phyloP scores from a whole-genome alignment of 768 basidiomycete genomes.

The Mycena rosella region DNA sequence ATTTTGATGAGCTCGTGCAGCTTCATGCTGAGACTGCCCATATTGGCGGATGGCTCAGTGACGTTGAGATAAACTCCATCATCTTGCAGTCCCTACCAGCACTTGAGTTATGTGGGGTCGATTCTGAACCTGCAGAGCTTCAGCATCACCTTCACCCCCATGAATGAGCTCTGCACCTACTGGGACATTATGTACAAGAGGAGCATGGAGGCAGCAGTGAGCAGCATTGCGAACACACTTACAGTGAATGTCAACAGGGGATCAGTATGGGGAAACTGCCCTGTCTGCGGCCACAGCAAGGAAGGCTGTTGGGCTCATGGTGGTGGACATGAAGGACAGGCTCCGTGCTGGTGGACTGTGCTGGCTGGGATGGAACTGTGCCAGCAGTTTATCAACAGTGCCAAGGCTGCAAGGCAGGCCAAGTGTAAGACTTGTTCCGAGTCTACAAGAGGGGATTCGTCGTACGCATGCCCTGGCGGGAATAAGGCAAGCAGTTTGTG shows the following conservation, averaged over 20 bases:
- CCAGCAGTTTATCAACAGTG: not conserved
- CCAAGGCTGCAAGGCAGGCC: not conserved
- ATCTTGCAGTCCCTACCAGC: conserved; percentile 4
- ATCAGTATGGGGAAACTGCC: not conserved
- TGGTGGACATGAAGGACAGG: conserved; percentile 10
- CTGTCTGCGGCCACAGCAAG: not conserved
- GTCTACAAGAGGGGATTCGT: no score
- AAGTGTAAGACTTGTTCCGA: no score
- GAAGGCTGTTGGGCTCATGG: conserved; percentile 8
- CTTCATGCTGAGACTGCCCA: not conserved
- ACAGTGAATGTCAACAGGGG: not conserved
- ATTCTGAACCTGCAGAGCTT: conserved; percentile 7
- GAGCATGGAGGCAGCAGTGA: not conserved
- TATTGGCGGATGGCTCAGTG: not conserved
- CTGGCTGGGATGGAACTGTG: not conserved
- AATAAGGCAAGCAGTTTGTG: no score
- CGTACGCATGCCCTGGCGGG: no score
- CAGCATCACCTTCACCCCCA: not conserved
- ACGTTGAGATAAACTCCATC: conserved; percentile 5
- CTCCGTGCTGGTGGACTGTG: not conserved
- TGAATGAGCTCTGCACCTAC: not conserved
- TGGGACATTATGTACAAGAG: conserved; percentile 4
- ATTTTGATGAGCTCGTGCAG: not conserved
- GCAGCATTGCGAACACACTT: not conserved
- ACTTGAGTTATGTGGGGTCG: not conserved